Conservation (phyloP, 768 basidiomycete genomes). For the Hypholoma sublateritium region DNA sequence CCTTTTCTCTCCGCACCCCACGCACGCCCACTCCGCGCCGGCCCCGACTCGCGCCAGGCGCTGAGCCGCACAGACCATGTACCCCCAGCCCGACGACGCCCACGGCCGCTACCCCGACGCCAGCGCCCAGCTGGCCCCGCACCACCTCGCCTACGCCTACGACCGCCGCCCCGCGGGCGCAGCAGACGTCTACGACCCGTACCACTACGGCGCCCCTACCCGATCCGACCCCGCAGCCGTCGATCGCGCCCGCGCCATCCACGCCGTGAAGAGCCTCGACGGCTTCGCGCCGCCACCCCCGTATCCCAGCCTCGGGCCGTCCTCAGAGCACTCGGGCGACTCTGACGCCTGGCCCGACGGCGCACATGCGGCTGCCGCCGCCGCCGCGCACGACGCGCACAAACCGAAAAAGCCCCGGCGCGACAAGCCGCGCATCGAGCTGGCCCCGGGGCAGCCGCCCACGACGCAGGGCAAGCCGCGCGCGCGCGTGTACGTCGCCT, state of each 20-base stretch:
- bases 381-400: constrained; percentile 7
- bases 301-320: constrained; percentile 16
- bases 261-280: not conserved
- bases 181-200: not conserved
- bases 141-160: no score
- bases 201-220: not conserved
- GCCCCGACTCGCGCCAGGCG: not conserved
- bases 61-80: not conserved
- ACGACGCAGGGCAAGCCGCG: constrained; percentile 81
- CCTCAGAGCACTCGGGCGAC: constrained; percentile 22
- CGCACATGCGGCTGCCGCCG: not conserved
- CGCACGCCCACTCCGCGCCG: not conserved
- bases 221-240: not conserved
- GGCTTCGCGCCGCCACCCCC: not conserved
- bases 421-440: constrained; percentile 60
- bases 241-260: not conserved
- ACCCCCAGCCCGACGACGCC: not conserved
- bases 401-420: constrained; percentile 45
- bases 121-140: no score
- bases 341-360: constrained; percentile 21
- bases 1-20: not conserved
- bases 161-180: not conserved
- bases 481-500: constrained; percentile 76
- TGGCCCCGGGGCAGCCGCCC: constrained; percentile 75
- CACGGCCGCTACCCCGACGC: not conserved